phyloP scores from a whole-genome alignment of 108 stramenopile species.

The Cylindrotheca fusiformis region DNA sequence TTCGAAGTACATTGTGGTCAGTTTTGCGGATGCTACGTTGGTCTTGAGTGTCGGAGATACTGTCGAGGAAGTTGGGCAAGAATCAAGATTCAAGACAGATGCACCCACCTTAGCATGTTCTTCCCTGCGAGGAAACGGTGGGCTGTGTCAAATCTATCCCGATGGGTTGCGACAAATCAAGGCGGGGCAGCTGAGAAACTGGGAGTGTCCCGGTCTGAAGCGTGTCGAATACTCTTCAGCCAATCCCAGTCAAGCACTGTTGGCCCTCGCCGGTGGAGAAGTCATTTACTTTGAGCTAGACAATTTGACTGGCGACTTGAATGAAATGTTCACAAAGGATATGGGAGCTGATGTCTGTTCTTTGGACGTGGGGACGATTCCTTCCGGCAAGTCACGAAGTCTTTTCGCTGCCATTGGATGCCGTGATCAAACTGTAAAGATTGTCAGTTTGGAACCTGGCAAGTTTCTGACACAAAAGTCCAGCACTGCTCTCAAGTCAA shows the following conservation, averaged over 20 bases:
- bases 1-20: slow-evolving; percentile 91
- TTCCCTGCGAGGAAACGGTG: slow-evolving; percentile 69
- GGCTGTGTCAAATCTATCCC: slow-evolving; percentile 89
- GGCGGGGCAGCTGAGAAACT: slow-evolving; percentile 71
- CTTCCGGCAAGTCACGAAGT: slow-evolving; percentile 69
- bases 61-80: slow-evolving; percentile 93
- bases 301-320: slow-evolving; percentile 68
- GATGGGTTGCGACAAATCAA: slow-evolving; percentile 89
- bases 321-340: slow-evolving; percentile 75
- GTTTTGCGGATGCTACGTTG: slow-evolving; percentile 95
- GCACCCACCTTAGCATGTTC: slow-evolving; percentile 91
- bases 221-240: slow-evolving; percentile 88
- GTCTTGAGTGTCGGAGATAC: slow-evolving; percentile 94
- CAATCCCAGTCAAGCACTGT: slow-evolving; percentile 89
- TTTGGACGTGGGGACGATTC: slow-evolving; percentile 87
- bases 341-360: slow-evolving; percentile 92
- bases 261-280: slow-evolving; percentile 93
- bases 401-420: slow-evolving; percentile 92
- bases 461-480: slow-evolving; percentile 53
- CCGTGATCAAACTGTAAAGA: slow-evolving; percentile 83
- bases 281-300: slow-evolving; percentile 97
- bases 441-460: slow-evolving; percentile 85
- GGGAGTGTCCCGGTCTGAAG: slow-evolving; percentile 91
- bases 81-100: slow-evolving; percentile 86
- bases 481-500: slow-evolving; percentile 58